Base-by-base conservation (phyloP, 73 alveolate species). In the Durusdinium trenchii region DNA sequence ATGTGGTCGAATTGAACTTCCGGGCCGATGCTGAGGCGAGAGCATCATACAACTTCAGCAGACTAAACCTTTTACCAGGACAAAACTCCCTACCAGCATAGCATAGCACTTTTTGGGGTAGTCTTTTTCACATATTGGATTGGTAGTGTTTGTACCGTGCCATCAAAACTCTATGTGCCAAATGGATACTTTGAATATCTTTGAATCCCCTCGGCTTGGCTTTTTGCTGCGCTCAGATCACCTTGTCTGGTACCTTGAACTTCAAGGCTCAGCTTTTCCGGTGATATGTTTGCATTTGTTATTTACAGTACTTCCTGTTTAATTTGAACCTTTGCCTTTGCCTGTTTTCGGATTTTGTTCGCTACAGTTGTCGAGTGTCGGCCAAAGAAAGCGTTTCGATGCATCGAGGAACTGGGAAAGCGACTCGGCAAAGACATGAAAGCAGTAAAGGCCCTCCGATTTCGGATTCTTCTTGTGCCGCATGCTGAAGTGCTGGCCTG, bases 1-100 rank as follows among this genome's bases (percentile, higher is more conserved):
- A 99, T 71, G 99, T 99, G 82, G 91, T 99, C 50, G 99, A 99
- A 71, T 89, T 99, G 47, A 73, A 42, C 42, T 92, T 64, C 90
- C 46, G 52, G 38, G 98, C 87, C 64, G 98, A 92, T 51, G 96
- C 96, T 16, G 96, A 92, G 98, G 87, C 91, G 36, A 14, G 57
- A 26, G 43, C 23, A 35, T 12, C 51, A 81, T 23, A 35, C 76
- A 64, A 6, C 79, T 30, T 16, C 9, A 64, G 16, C 36, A 64
- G 45, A 7, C 6, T 18, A 35, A 62, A 62, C 7, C 20, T 62
- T 4, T 5, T 20, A 23, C 14, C 18, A 23, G 32, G 40, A 23
- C 4, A 35, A 20, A 4, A 62, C 18, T 5, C 32, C 36, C 18
- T 62, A 64, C 79, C 12, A 64, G 42, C 28, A 64, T 64, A 64